phyloP scores from a whole-genome alignment of 1,139 yeast genomes.

The Suhomyces choctaworum region DNA sequence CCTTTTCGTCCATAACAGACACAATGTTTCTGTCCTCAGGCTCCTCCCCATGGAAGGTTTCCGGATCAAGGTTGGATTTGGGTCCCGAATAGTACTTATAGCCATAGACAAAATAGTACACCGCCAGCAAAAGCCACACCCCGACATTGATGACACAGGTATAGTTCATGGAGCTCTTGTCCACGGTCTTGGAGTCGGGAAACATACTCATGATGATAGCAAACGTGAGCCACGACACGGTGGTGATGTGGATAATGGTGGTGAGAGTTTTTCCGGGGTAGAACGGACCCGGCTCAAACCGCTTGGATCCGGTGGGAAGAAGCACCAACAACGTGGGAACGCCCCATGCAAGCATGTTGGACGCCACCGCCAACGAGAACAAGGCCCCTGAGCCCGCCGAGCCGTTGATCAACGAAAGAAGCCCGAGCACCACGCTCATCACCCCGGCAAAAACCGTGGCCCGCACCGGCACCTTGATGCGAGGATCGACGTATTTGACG shows the following conservation, averaged over 20 bases:
- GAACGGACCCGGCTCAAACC: slow-evolving; percentile 35
- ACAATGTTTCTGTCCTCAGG: neutral
- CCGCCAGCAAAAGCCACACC: slow-evolving; percentile 31
- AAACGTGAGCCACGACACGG: slow-evolving; percentile 30
- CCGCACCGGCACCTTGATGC: slow-evolving; percentile 31
- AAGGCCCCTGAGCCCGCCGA: slow-evolving; percentile 45
- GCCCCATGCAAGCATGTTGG: slow-evolving; percentile 45
- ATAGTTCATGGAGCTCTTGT: slow-evolving; percentile 37
- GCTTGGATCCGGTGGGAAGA: slow-evolving; percentile 41
- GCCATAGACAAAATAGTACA: slow-evolving; percentile 29
- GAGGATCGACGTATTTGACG: slow-evolving; percentile 28
- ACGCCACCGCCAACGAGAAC: slow-evolving; percentile 50
- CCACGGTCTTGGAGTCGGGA: slow-evolving; percentile 32
- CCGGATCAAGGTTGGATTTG: slow-evolving; percentile 31
- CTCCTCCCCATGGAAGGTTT: neutral
- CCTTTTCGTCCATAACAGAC: neutral
- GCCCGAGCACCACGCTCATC: slow-evolving; percentile 28
- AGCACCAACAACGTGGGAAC: slow-evolving; percentile 42
- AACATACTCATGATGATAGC: slow-evolving; percentile 43
- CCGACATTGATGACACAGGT: slow-evolving; percentile 38
- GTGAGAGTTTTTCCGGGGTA: slow-evolving; percentile 29
- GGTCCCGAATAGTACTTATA: slow-evolving; percentile 34
- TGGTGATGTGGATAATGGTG: slow-evolving; percentile 24
- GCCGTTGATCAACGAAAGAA: slow-evolving; percentile 36
- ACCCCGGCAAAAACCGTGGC: slow-evolving; percentile 34